A percentile compares a stretch with the other conserved stretches of the same genome.
phyloP scores from a whole-genome alignment of 805 yeast genomes.

The Candida endomychidarum region DNA sequence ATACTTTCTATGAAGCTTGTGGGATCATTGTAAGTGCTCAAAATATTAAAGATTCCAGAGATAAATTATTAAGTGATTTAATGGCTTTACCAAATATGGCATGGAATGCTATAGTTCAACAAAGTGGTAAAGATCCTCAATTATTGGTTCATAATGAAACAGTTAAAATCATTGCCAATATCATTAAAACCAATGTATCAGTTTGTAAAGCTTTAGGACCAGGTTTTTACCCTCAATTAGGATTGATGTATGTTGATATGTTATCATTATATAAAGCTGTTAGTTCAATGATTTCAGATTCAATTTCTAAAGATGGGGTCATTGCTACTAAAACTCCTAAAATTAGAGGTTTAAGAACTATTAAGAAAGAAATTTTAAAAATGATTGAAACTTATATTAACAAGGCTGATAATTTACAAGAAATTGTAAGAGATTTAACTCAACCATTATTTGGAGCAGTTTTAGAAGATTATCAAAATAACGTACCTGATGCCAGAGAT shows the following conservation, averaged over 20 bases:
- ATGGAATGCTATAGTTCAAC: slow-evolving; percentile 85
- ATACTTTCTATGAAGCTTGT: slow-evolving; percentile 96
- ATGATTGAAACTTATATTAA: slow-evolving; percentile 85
- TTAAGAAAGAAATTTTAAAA: slow-evolving; percentile 89
- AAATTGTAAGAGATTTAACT: slow-evolving; percentile 77
- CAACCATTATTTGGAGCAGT: slow-evolving; percentile 83
- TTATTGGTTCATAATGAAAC: slow-evolving; percentile 76
- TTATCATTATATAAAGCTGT: slow-evolving; percentile 86
- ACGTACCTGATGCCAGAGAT: slow-evolving; percentile 95
- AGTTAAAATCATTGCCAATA: slow-evolving; percentile 89
- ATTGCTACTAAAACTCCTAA: slow-evolving; percentile 94
- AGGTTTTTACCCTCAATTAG: slow-evolving; percentile 84
- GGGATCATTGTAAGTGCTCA: slow-evolving; percentile 92
- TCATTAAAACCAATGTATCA: slow-evolving; percentile 92
- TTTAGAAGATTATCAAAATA: slow-evolving; percentile 81
- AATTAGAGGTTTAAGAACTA: slow-evolving; percentile 92
- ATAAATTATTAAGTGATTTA: slow-evolving; percentile 67
- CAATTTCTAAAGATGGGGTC: slow-evolving; percentile 76
- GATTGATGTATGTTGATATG: slow-evolving; percentile 84
- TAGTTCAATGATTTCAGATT: slow-evolving; percentile 76
- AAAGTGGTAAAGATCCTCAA: slow-evolving; percentile 81
- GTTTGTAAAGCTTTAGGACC: slow-evolving; percentile 95
- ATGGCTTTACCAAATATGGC: slow-evolving; percentile 94
- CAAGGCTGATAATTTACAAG: slow-evolving; percentile 82
- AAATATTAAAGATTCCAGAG: slow-evolving; percentile 64